A percentile compares a stretch with the other conserved stretches of the same genome.
Evolutionary conservation across 2,329 filamentous ascomycete genomes (phyloP).

Genomic region (Ascosphaera aggregata): DNA sequence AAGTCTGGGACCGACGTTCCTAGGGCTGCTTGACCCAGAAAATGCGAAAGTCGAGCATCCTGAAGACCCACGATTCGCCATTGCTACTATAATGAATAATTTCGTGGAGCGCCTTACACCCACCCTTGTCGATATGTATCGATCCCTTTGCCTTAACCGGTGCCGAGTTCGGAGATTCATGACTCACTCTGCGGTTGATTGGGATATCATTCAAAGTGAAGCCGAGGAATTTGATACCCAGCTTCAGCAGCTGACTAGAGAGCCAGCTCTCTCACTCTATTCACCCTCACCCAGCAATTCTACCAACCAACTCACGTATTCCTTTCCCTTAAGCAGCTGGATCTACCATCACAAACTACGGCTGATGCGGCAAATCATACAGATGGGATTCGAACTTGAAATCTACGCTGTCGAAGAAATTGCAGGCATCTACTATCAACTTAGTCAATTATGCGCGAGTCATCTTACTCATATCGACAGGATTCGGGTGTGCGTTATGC

Average conservation of each 20-base stretch:
- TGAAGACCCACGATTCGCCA: slow-evolving; percentile 48
- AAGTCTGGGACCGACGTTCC: neutral
- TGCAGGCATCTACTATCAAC: slow-evolving; percentile 74
- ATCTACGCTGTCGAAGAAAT: slow-evolving; percentile 74
- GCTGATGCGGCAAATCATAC: slow-evolving; percentile 66
- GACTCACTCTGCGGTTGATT: slow-evolving; percentile 58
- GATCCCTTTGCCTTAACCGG: slow-evolving; percentile 70
- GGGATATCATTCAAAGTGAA: slow-evolving; percentile 59
- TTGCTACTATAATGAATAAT: slow-evolving; percentile 49
- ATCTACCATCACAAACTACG: slow-evolving; percentile 73
- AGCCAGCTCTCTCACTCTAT: slow-evolving; percentile 32
- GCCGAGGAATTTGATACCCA: slow-evolving; percentile 48
- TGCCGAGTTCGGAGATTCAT: slow-evolving; percentile 78
- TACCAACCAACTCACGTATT: slow-evolving; percentile 33
- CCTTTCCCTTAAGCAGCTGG: slow-evolving; percentile 68
- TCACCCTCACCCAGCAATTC: no score
- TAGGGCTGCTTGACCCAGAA: slow-evolving; percentile 37
- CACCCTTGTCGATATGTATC: slow-evolving; percentile 60
- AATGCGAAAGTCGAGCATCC: slow-evolving; percentile 58
- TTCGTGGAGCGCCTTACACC: slow-evolving; percentile 32
- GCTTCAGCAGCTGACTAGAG: slow-evolving; percentile 36
- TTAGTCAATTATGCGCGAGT: slow-evolving; percentile 49
- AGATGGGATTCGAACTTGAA: slow-evolving; percentile 84
- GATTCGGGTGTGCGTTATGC: slow-evolving; percentile 40
- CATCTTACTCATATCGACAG: slow-evolving; percentile 46